Evolutionary conservation across 1,139 yeast genomes (phyloP).

Genomic region (Saccharomyces hybrid): DNA sequence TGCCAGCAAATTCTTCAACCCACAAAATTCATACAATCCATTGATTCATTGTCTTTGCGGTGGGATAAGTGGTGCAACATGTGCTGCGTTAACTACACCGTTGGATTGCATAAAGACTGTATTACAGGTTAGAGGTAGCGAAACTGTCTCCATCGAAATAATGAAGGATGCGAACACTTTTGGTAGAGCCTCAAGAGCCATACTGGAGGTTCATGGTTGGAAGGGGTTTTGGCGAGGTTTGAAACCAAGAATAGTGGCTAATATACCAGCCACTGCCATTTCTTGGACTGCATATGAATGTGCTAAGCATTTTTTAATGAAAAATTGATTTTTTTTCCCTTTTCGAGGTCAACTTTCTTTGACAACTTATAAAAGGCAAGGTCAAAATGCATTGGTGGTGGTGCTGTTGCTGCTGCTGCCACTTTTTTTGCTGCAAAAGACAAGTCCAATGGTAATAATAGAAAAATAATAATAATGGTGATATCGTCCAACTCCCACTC

Average conservation of each 20-base stretch:
- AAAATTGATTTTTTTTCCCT: background rate
- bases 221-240: constrained; percentile 76
- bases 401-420: background rate
- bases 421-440: background rate
- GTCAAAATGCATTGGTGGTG: background rate
- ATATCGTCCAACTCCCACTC: background rate
- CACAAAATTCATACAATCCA: constrained; percentile 75
- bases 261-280: constrained; percentile 95
- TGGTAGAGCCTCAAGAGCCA: constrained; percentile 60
- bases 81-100: constrained; percentile 95
- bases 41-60: constrained; percentile 89
- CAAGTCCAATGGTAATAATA: background rate
- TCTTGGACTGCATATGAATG: constrained; percentile 98
- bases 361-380: background rate
- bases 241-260: constrained; percentile 84
- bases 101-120: constrained; percentile 91
- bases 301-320: constrained; percentile 51
- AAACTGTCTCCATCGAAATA: constrained; percentile 36
- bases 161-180: constrained; percentile 63
- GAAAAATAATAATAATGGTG: background rate
- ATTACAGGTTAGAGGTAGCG: constrained; percentile 48
- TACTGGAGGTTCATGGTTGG: constrained; percentile 59
- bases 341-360: background rate
- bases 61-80: constrained; percentile 91
- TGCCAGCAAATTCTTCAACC: constrained; percentile 68